Base-by-base conservation (phyloP, 768 basidiomycete genomes). In the Rhodotorula graminis region DNA sequence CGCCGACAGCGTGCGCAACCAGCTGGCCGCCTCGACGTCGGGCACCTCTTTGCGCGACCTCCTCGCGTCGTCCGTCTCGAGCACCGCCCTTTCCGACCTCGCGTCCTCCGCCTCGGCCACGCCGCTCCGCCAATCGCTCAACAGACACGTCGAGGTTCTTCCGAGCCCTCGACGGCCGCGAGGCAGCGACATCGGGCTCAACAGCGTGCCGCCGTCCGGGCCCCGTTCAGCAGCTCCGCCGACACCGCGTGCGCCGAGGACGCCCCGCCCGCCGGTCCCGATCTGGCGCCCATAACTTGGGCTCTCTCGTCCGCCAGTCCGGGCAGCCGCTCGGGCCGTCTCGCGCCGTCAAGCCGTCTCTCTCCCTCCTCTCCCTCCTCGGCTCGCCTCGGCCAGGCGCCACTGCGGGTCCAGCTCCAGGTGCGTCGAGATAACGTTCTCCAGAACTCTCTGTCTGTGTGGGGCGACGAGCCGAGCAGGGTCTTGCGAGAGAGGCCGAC, bases 261-360 rank as follows among this genome's bases (percentile, higher is more conserved):
- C 60, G 40, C 67, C 29, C 2, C 67, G 67, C n/a, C 68, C 61
- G 2, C 50, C 68, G 27, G 49, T 69, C 16, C 68, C 68, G n/a
- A 18, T 64, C 15, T 69, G 68, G 68, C 56, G 49, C 7, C 68
- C 67, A 29, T 68, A 33, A 37, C 2, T 4, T 27, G 2, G 4
- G 3, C 29, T n/a, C 7, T 8, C 27, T 27, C 19, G 18, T 9
- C 57, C 11, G 25, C 52, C 52, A n/a, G n/a, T n/a, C n/a, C n/a
- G n/a, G n/a, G n/a, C n/a, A n/a, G n/a, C n/a, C n/a, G n/a, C n/a
- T 37, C 37, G 37, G 50, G 27, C 2, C 4, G 27, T 27, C 9
- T 21, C 47, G 47, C 19, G 2, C 25, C 23, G 2, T 10, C 23
- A 7, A 3, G 23, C 50, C 23, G 25, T 25, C 23, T 25, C 2